Evolutionary conservation across 2,329 filamentous ascomycete species (phyloP).

Genomic region (Aspergillus chevalieri): DNA sequence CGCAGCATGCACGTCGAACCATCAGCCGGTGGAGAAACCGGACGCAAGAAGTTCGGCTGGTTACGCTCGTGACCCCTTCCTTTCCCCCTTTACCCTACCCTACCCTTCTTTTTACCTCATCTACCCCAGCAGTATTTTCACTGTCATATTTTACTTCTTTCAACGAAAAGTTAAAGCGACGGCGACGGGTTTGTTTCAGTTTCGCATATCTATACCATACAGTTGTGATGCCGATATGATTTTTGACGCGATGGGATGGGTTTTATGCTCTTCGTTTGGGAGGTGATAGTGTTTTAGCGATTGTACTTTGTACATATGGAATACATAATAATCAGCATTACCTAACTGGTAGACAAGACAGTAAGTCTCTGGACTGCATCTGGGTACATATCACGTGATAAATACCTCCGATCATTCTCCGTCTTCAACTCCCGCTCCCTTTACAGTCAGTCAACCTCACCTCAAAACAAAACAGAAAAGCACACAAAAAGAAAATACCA

Average conservation of each 20-base stretch:
- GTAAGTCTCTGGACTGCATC: too few species aligned
- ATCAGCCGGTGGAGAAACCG: constrained; percentile 32
- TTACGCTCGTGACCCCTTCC: constrained; percentile 26
- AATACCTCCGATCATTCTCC: too few species aligned
- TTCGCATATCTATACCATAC: not conserved
- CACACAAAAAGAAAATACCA: constrained; percentile 10
- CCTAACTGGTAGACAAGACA: too few species aligned
- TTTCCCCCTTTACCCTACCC: too few species aligned
- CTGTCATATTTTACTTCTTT: not conserved
- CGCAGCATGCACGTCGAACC: constrained; percentile 53
- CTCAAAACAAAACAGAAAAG: not conserved
- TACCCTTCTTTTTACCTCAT: not conserved
- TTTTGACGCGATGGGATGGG: not conserved
- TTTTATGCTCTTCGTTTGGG: not conserved
- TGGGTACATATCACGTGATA: not conserved
- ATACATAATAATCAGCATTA: too few species aligned
- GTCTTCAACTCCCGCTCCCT: not conserved
- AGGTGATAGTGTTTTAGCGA: not conserved
- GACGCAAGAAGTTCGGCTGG: constrained; percentile 40
- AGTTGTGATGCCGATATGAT: not conserved
- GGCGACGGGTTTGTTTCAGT: not conserved
- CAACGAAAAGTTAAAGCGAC: not conserved
- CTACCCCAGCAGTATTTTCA: not conserved
- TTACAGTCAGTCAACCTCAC: not conserved
- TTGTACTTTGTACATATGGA: not conserved